Base-by-base conservation (phyloP, 202 grass and related monocot species). In the Cymbopogon flexuosus region DNA sequence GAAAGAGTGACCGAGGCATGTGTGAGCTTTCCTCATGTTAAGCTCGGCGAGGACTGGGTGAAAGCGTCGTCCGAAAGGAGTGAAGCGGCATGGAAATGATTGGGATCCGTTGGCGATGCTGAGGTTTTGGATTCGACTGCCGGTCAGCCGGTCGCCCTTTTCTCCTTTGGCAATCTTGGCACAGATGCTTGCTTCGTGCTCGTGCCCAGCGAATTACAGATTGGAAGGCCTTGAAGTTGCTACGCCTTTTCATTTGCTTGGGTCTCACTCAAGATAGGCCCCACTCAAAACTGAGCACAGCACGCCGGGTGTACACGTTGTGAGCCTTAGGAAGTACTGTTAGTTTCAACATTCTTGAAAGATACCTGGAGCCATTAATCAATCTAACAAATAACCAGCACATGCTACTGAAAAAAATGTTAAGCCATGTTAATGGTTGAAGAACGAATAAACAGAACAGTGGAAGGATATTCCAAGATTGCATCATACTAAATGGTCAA, bases 141-240 rank as follows among this genome's bases (percentile, higher is more conserved):
- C 7, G 9, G 51, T 3, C 11, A 6, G 18, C 11, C 21, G 39
- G 67, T 18, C 41, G 4, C 45, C 3, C 87, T 82, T 93, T 89
- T 73, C 90, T 85, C 83, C 88, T 76, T 79, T 41, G 41, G 67
- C 80, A 93, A 93, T 91, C 90, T 98, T 89, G 88, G 92, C 79
- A 98, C 93, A 95, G 85, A 90, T 98, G 88, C 96, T 95, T 98
- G 90, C 96, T 95, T 98, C 90, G 29, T 87, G 78, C 62, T 57
- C n/a, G 52, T 57, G 52, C 52, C 52, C 52, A 33, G 60, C 81
- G 76, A 88, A 85, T 80, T 59, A 65, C 74, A 62, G 40, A 59
- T 12, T 70, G 45, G 45, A 15, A 30, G 30, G 24, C 71, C 69
- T 73, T 72, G 70, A 14, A 18, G 8, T 73, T 72, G 70, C 31